Evolutionary conservation across 2,329 filamentous ascomycete genomes (phyloP).

Genomic region (Aspergillus vadensis): DNA sequence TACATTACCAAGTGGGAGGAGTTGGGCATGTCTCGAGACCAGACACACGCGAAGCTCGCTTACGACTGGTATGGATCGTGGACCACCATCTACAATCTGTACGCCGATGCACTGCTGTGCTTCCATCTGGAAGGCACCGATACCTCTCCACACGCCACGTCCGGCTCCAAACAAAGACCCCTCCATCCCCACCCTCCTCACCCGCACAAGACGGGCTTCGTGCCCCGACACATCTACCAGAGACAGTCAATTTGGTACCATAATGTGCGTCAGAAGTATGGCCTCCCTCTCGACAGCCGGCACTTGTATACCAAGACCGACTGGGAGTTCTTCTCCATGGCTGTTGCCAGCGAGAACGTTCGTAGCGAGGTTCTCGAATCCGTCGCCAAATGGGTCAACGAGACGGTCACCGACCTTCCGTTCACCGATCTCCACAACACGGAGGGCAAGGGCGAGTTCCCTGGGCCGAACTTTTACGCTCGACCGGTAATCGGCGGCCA

Average conservation of each 20-base stretch:
- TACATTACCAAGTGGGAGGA: slow-evolving; percentile 75
- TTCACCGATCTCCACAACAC: slow-evolving; percentile 83
- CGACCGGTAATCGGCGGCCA: slow-evolving; percentile 82
- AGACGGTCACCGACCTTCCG: slow-evolving; percentile 74
- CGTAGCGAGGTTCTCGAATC: slow-evolving; percentile 71
- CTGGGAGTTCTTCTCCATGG: slow-evolving; percentile 88
- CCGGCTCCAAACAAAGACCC: slow-evolving; percentile 26
- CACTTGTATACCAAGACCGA: slow-evolving; percentile 87
- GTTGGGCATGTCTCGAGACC: slow-evolving; percentile 68
- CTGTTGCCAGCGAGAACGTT: slow-evolving; percentile 69
- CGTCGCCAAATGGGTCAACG: slow-evolving; percentile 80
- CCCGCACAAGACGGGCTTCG: slow-evolving; percentile 55
- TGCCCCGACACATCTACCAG: slow-evolving; percentile 74
- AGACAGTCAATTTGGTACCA: slow-evolving; percentile 81
- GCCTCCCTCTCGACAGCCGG: slow-evolving; percentile 77
- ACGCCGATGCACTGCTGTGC: slow-evolving; percentile 76
- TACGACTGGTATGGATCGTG: slow-evolving; percentile 81
- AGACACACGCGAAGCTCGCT: slow-evolving; percentile 72
- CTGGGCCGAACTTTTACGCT: slow-evolving; percentile 74
- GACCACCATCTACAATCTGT: slow-evolving; percentile 85
- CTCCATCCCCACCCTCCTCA: slow-evolving; percentile 25
- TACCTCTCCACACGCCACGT: slow-evolving; percentile 10
- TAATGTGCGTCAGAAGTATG: slow-evolving; percentile 76
- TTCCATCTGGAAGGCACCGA: slow-evolving; percentile 65
- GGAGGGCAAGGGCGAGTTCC: slow-evolving; percentile 73